Evolutionary conservation across 2,329 filamentous ascomycete species (phyloP).

Genomic region (Canariomyces notabilis): DNA sequence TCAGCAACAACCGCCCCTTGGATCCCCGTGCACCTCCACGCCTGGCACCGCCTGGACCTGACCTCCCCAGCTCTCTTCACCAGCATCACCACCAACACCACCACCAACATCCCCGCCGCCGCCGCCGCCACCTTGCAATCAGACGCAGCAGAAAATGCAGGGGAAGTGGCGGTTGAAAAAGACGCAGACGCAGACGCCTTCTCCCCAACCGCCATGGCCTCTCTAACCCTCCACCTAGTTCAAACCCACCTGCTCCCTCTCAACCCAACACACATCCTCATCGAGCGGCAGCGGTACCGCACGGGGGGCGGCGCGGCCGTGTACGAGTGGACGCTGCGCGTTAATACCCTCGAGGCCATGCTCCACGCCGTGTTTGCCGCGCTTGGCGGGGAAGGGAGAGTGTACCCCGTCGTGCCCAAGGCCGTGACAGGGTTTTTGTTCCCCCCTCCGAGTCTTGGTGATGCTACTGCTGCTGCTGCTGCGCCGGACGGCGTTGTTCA

Average conservation of each 20-base stretch:
- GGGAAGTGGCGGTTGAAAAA: not conserved
- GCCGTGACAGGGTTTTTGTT: slow-evolving; percentile 49
- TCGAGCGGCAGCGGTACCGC: slow-evolving; percentile 59
- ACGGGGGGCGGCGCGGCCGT: slow-evolving; percentile 60
- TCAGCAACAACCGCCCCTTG: not conserved
- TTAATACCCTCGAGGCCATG: slow-evolving; percentile 80
- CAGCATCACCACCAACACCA: not conserved
- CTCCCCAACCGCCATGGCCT: slow-evolving; percentile 32
- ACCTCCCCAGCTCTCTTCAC: slow-evolving; percentile 20
- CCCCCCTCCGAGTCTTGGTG: too few relatives aligned
- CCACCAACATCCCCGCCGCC: not conserved
- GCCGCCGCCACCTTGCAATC: not conserved
- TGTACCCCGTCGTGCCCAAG: slow-evolving; percentile 48
- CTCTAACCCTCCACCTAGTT: slow-evolving; percentile 31
- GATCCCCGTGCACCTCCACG: slow-evolving; percentile 15
- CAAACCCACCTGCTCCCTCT: slow-evolving; percentile 39
- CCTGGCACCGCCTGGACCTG: slow-evolving; percentile 25
- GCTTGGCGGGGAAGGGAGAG: slow-evolving; percentile 40
- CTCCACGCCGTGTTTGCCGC: slow-evolving; percentile 65
- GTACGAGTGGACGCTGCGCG: slow-evolving; percentile 76
- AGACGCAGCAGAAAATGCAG: slow-evolving; percentile 19
- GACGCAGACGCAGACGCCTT: slow-evolving; percentile 22
- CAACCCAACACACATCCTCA: slow-evolving; percentile 63
- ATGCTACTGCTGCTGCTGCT: too few relatives aligned
- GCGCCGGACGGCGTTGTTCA: not conserved